phyloP scores from a whole-genome alignment of 2,329 filamentous ascomycete genomes.

The Macrophomina pseudophaseolina region DNA sequence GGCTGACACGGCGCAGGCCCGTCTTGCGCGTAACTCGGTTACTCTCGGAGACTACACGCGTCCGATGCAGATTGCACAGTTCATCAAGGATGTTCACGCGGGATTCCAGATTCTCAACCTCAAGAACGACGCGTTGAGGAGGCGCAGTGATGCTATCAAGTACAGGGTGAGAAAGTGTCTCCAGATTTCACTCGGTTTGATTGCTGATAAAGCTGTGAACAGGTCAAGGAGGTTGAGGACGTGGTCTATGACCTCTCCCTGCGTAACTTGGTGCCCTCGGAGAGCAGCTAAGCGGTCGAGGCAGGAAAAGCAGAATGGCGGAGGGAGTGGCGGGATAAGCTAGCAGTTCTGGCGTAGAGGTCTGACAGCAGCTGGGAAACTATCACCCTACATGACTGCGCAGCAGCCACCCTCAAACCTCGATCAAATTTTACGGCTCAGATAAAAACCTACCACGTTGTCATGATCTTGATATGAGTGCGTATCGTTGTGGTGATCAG shows the following conservation, averaged over 20 bases:
- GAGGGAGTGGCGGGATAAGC: not conserved
- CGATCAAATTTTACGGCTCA: too few species aligned
- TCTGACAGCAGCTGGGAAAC: too few species aligned
- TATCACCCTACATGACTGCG: too few species aligned
- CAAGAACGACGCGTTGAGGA: slow-evolving; percentile 91
- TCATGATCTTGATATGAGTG: too few species aligned
- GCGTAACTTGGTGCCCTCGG: slow-evolving; percentile 74
- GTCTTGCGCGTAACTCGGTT: slow-evolving; percentile 91
- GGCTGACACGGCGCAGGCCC: slow-evolving; percentile 56
- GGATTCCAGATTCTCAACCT: slow-evolving; percentile 97
- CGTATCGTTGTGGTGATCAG: too few species aligned
- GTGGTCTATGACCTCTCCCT: slow-evolving; percentile 95
- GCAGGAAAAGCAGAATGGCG: slow-evolving; percentile 28
- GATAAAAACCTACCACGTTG: too few species aligned
- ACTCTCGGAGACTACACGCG: slow-evolving; percentile 86
- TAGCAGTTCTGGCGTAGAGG: not conserved
- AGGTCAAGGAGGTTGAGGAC: slow-evolving; percentile 96
- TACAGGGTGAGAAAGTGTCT: slow-evolving; percentile 66
- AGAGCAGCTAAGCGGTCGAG: not conserved
- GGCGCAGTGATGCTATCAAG: slow-evolving; percentile 91
- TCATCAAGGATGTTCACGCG: slow-evolving; percentile 93
- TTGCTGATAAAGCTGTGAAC: slow-evolving; percentile 19
- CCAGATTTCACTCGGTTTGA: not conserved
- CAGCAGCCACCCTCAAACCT: too few species aligned
- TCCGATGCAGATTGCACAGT: slow-evolving; percentile 85